Conservation (phyloP, 768 basidiomycete genomes). For the Melanogaster broomeanus region DNA sequence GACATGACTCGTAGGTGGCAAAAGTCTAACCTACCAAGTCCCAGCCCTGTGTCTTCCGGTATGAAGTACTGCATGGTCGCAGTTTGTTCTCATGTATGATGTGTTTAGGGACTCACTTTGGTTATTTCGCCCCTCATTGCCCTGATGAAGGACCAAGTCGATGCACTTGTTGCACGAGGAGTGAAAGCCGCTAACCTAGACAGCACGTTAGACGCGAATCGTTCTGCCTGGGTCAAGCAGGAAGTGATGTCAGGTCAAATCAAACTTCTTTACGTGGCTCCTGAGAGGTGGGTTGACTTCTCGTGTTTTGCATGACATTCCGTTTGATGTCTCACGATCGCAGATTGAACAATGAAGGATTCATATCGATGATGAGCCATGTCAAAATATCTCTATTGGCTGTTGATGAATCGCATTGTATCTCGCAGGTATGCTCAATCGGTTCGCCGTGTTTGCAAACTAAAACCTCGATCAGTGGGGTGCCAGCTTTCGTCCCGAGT, state of each 20-base stretch:
- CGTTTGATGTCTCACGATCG: background rate
- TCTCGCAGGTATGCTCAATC: slow-evolving; percentile 36
- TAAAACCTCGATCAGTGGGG: slow-evolving; percentile 35
- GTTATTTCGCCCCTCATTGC: slow-evolving; percentile 40
- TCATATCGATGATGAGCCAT: slow-evolving; percentile 43
- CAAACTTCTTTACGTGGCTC: slow-evolving; percentile 51
- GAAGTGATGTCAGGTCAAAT: slow-evolving; percentile 39
- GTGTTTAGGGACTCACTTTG: slow-evolving; percentile 29
- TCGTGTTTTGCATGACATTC: background rate
- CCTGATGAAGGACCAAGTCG: slow-evolving; percentile 43
- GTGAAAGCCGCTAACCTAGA: slow-evolving; percentile 43
- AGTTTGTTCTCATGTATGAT: background rate
- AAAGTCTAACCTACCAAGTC: slow-evolving; percentile 42
- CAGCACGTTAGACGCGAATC: slow-evolving; percentile 35
- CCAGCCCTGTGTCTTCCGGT: slow-evolving; percentile 42
- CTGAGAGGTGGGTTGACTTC: slow-evolving; percentile 34
- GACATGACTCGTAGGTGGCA: slow-evolving; percentile 28
- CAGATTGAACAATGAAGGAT: slow-evolving; percentile 47
- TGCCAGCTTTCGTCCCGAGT: slow-evolving; percentile 44
- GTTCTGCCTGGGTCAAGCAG: slow-evolving; percentile 35
- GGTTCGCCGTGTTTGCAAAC: background rate
- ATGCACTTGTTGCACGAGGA: slow-evolving; percentile 32
- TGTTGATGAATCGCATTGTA: slow-evolving; percentile 52
- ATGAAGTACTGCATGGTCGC: background rate
- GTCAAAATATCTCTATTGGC: slow-evolving; percentile 48